These are phyloP conservation scores for Suhomyces bribrorum DNA, from an alignment of 1,139 yeast genomes.

Conservation along the genomic window DNA sequence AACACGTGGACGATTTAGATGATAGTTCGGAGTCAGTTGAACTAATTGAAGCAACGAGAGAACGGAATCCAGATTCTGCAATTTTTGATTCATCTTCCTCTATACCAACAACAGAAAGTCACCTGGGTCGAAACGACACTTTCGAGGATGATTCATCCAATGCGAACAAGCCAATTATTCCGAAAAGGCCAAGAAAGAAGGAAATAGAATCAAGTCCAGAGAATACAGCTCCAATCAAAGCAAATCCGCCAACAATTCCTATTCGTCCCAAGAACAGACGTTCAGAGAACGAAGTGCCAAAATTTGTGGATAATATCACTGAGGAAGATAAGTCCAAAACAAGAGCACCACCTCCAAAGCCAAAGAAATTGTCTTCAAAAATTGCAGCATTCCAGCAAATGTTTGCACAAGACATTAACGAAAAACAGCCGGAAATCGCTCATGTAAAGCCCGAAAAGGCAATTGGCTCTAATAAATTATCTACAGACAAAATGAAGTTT, in stretches of 20 bases:
- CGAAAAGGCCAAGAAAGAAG: slow-evolving; percentile 5
- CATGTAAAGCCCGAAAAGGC: slow-evolving; percentile 1
- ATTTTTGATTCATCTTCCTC: too few relatives aligned
- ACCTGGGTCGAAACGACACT: not conserved
- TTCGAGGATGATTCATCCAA: not conserved
- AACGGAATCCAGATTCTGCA: too few relatives aligned
- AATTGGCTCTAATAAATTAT: slow-evolving; percentile 22
- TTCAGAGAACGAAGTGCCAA: too few relatives aligned
- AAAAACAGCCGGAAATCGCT: too few relatives aligned
- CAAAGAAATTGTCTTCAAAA: slow-evolving; percentile 72
- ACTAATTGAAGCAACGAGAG: too few relatives aligned
- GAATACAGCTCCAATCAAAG: not conserved
- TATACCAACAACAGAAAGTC: not conserved
- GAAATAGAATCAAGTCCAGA: not conserved
- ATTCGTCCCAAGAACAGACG: slow-evolving; percentile 13
- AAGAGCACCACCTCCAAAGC: slow-evolving; percentile 64
- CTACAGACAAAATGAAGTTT: slow-evolving; percentile 45
- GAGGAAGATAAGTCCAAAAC: slow-evolving; percentile 11
- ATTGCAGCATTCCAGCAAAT: slow-evolving; percentile 80
- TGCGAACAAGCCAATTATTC: slow-evolving; percentile 1
- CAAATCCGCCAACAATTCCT: slow-evolving; percentile 6
- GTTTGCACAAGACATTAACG: slow-evolving; percentile 43
- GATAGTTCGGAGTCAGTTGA: too few relatives aligned
- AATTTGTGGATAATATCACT: not conserved
- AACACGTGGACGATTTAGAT: too few relatives aligned